Percentiles rank a stretch among this genome's conserved stretches.
Conservation (phyloP, 2,329 filamentous ascomycete genomes). For the Gremmenia infestans region DNA sequence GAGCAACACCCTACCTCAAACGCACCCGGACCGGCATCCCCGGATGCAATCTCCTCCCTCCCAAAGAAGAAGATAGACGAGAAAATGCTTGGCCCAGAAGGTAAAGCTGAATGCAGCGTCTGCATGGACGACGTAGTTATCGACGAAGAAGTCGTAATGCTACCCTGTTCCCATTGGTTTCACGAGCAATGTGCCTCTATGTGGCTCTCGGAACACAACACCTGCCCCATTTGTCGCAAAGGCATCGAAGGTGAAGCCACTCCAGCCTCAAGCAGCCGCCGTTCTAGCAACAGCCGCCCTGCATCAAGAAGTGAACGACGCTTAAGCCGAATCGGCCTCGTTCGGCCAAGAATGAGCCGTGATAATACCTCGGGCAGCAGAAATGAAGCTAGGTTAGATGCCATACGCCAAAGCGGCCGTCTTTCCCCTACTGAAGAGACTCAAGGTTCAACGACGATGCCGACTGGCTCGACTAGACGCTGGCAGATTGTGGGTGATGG, state of each 20-base stretch:
- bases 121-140: slow-evolving; percentile 82
- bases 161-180: slow-evolving; percentile 94
- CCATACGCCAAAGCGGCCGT: slow-evolving; percentile 21
- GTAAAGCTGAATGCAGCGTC: slow-evolving; percentile 82
- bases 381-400: slow-evolving; percentile 28
- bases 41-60: slow-evolving; percentile 67
- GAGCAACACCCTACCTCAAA: slow-evolving; percentile 73
- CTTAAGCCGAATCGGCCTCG: slow-evolving; percentile 15
- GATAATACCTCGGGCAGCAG: slow-evolving; percentile 12
- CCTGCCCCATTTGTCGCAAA: slow-evolving; percentile 75
- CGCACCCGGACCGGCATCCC: slow-evolving; percentile 75
- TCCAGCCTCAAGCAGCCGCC: slow-evolving; percentile 8
- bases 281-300: slow-evolving; percentile 11
- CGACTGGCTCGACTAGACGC: slow-evolving; percentile 1
- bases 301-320: slow-evolving; percentile 14
- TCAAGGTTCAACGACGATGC: background rate
- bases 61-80: slow-evolving; percentile 65
- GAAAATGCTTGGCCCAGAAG: slow-evolving; percentile 59
- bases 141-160: slow-evolving; percentile 66
- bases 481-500: slow-evolving; percentile 6
- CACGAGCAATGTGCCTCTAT: slow-evolving; percentile 75
- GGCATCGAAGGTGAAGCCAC: slow-evolving; percentile 25
- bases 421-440: slow-evolving; percentile 17
- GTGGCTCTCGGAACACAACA: slow-evolving; percentile 89
- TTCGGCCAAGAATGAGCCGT: slow-evolving; percentile 12